These are phyloP conservation scores for Metschnikowia cerradonensis DNA, from an alignment of 805 yeast species.

Conservation along the genomic window DNA sequence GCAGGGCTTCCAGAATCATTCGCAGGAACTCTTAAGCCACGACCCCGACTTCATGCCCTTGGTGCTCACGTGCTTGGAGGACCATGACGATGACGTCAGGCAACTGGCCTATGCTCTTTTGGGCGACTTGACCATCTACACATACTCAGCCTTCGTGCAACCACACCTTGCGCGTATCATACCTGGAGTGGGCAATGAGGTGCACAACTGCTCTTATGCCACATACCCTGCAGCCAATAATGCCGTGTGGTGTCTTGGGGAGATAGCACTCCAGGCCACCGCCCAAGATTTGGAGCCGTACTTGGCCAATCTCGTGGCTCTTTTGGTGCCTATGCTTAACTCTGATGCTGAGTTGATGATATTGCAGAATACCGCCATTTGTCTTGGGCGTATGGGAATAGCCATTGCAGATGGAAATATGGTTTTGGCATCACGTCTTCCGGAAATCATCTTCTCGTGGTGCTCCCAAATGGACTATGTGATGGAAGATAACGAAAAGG, in stretches of 20 bases:
- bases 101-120: slow-evolving; percentile 86
- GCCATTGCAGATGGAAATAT: slow-evolving; percentile 40
- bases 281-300: slow-evolving; percentile 47
- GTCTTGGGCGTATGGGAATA: slow-evolving; percentile 81
- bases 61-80: slow-evolving; percentile 66
- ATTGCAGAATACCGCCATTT: slow-evolving; percentile 82
- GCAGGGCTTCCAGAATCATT: slow-evolving; percentile 74
- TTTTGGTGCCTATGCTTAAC: slow-evolving; percentile 58
- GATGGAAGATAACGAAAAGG: slow-evolving; percentile 84
- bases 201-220: slow-evolving; percentile 47
- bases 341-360: slow-evolving; percentile 60
- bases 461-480: slow-evolving; percentile 60
- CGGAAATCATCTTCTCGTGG: slow-evolving; percentile 64
- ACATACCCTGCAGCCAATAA: slow-evolving; percentile 72
- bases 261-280: slow-evolving; percentile 61
- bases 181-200: slow-evolving; percentile 65
- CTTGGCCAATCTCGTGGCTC: slow-evolving; percentile 48
- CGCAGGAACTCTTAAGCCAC: slow-evolving; percentile 45
- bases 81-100: slow-evolving; percentile 79
- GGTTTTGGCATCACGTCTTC: slow-evolving; percentile 51
- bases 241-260: slow-evolving; percentile 93
- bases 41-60: slow-evolving; percentile 51
- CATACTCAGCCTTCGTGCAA: slow-evolving; percentile 42
- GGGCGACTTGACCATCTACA: slow-evolving; percentile 79
- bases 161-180: slow-evolving; percentile 52